Evolutionary conservation across 2,329 filamentous ascomycete species (phyloP).

Genomic region (Cladosporium oxysporum): DNA sequence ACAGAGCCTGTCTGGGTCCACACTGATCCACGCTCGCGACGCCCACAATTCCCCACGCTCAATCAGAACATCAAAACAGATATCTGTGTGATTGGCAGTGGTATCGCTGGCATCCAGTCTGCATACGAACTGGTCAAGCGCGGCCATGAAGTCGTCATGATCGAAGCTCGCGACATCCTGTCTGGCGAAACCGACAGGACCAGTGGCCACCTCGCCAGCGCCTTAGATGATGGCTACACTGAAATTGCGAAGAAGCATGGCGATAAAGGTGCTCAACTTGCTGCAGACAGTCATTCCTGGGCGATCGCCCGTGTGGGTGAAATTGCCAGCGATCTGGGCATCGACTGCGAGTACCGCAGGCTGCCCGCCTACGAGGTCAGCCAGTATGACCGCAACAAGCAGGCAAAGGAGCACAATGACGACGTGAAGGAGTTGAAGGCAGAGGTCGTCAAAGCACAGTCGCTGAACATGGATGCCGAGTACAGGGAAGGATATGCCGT

Average conservation of each 20-base stretch:
- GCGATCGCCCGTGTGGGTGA: constrained; percentile 55
- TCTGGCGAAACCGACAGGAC: constrained; percentile 58
- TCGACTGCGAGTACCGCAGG: constrained; percentile 59
- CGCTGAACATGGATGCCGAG: constrained; percentile 47
- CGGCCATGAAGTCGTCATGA: constrained; percentile 52
- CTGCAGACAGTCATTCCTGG: constrained; percentile 58
- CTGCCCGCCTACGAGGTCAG: constrained; percentile 55
- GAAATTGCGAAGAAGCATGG: constrained; percentile 57
- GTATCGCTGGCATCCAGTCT: constrained; percentile 54
- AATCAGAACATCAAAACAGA: constrained; percentile 49
- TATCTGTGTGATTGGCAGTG: constrained; percentile 55
- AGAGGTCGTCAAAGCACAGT: constrained; percentile 48
- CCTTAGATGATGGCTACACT: constrained; percentile 56
- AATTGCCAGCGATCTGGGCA: constrained; percentile 50
- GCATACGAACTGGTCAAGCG: constrained; percentile 57
- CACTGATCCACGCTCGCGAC: constrained; percentile 47
- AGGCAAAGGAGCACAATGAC: constrained; percentile 43
- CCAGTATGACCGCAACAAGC: constrained; percentile 47
- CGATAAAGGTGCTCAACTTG: constrained; percentile 48
- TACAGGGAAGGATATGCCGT: constrained; percentile 51
- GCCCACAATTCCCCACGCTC: constrained; percentile 49
- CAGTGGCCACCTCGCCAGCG: constrained; percentile 56
- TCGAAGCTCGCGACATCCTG: constrained; percentile 57
- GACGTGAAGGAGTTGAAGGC: constrained; percentile 50
- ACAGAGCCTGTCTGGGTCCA: constrained; percentile 58